These are phyloP conservation scores for Kluyveromyces starmeri DNA, from an alignment of 805 yeast genomes.

Conservation along the genomic window DNA sequence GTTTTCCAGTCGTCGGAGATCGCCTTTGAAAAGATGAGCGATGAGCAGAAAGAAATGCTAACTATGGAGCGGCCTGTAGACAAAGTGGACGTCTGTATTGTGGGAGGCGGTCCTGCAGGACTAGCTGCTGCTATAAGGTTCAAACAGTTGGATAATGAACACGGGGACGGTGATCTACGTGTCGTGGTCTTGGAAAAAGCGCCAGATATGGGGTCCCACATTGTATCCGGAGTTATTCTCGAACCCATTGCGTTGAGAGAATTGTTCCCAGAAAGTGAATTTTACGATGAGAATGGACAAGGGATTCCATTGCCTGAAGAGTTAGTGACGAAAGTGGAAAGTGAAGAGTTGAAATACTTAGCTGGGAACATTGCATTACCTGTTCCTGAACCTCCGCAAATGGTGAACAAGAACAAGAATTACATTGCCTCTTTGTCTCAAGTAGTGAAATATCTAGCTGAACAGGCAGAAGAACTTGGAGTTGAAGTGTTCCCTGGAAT, in stretches of 20 bases:
- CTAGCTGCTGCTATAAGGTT: conserved; percentile 84
- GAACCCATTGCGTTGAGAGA: conserved; percentile 87
- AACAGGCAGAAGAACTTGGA: conserved; percentile 85
- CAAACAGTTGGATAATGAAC: conserved; percentile 71
- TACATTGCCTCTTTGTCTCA: conserved; percentile 77
- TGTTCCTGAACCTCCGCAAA: conserved; percentile 89
- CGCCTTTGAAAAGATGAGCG: conserved; percentile 22
- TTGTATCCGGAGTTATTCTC: conserved; percentile 85
- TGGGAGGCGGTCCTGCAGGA: conserved; percentile 98
- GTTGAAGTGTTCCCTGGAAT: conserved; percentile 91
- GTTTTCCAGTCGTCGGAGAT: conserved; percentile 21
- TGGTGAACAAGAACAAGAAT: conserved; percentile 72
- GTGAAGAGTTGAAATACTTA: conserved; percentile 65
- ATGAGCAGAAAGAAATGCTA: conserved; percentile 40
- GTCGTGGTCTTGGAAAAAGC: conserved; percentile 90
- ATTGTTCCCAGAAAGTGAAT: conserved; percentile 62
- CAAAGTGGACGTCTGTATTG: conserved; percentile 86
- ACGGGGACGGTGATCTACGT: conserved; percentile 58
- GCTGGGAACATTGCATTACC: conserved; percentile 54
- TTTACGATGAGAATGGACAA: conserved; percentile 38
- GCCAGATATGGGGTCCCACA: conserved; percentile 87
- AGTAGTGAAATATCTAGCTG: conserved; percentile 74
- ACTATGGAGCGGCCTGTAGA: conserved; percentile 71
- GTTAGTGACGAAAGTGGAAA: conserved; percentile 61
- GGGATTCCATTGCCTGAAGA: conserved; percentile 76